Conservation (phyloP, 371 early-diverging fungal genomes). For the Rhizomucor pusillus region DNA sequence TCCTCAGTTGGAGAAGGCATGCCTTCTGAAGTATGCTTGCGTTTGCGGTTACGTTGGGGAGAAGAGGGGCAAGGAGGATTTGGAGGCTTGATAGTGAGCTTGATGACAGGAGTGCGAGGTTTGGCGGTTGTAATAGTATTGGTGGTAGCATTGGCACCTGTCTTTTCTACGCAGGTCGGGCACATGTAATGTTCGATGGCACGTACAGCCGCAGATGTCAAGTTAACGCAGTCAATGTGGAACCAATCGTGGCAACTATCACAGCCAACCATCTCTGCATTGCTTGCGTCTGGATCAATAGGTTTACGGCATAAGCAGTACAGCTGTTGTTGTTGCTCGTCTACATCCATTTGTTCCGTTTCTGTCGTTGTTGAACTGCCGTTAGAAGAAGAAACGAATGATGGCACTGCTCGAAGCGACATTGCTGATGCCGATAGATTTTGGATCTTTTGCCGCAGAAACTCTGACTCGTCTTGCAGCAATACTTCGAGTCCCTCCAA, state of each 20-base stretch:
- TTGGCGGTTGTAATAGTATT: slow-evolving; percentile 1
- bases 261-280: slow-evolving; percentile 53
- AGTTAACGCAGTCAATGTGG: slow-evolving; percentile 52
- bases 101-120: slow-evolving; percentile 3
- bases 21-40: neutral
- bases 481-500: slow-evolving; percentile 58
- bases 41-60: slow-evolving; percentile 1
- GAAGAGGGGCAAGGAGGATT: neutral
- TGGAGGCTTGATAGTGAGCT: slow-evolving; percentile 13
- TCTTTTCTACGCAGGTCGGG: slow-evolving; percentile 7
- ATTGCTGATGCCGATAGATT: slow-evolving; percentile 20
- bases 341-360: neutral
- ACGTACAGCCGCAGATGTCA: slow-evolving; percentile 17
- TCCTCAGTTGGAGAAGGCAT: slow-evolving; percentile 1
- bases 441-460: slow-evolving; percentile 45
- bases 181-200: slow-evolving; percentile 24
- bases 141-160: no score
- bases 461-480: slow-evolving; percentile 42
- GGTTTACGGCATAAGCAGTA: slow-evolving; percentile 41
- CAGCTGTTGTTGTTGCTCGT: slow-evolving; percentile 10
- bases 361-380: neutral
- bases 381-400: neutral
- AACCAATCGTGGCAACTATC: slow-evolving; percentile 61
- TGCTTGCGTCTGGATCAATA: slow-evolving; percentile 15
- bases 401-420: no score